Base-by-base conservation (phyloP, 2,329 filamentous ascomycete species). In the Talaromyces verruculosus region DNA sequence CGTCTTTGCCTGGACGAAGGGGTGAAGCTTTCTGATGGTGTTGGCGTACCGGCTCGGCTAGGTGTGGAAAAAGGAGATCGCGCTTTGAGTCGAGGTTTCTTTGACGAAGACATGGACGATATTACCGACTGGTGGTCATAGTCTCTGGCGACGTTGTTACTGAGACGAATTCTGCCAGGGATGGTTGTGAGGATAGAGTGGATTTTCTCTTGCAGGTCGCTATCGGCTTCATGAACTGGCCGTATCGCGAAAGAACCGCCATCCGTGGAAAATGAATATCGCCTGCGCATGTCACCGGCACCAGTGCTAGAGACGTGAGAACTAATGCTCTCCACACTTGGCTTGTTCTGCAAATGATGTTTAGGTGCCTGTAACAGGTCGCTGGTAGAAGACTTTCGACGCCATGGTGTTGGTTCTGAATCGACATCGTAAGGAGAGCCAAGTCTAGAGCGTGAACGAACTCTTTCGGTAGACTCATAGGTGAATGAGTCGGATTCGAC, bases 161-260 rank as follows among this genome's bases (percentile, higher is more conserved):
- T 87, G 49, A 97, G 83, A 61, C 88, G 89, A 71, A 98, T 96
- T 68, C 89, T 88, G 37, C 89, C 89, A 1, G 92, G 92, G 68
- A 96, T 91, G 22, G 85, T 89, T 66, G 88, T 87, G 45, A 96
- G 84, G 65, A 96, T 91, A 61, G 90, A 87, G 72, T 87, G 90
- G 59, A 96, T 93, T 74, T 93, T 92, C 68, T 89, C 87, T 69
- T 92, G 91, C 15, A 96, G 83, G 65, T 91, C 86, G 69, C 92
- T 88, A 68, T 90, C 87, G 0, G 84, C 80, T 62, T 74, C 77
- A 65, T 75, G 74, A 65, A 77, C 79, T 64, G 78, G 69, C 17
- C 68, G 79, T 4, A 75, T 82, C 72, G 76, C 73, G 11, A 85
- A 83, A 28, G 80, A 80, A 49, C 65, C 65, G 25, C 61, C 55